phyloP scores from a whole-genome alignment of 306 rosid genomes.

The Gillenia trifoliata region DNA sequence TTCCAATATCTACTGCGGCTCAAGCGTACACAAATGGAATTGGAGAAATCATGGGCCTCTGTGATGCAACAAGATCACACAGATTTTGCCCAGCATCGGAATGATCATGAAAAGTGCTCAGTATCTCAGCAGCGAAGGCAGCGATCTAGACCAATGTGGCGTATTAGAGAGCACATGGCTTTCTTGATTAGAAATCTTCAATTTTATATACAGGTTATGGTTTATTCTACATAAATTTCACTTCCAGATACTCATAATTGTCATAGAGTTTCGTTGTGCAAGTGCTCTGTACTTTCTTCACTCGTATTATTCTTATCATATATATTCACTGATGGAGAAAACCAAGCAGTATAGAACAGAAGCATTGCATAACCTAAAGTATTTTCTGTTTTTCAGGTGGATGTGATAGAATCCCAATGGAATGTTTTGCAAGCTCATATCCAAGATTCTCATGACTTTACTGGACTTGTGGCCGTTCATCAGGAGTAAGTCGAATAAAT shows the following conservation, averaged over 20 bases:
- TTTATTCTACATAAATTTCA: slow-evolving; percentile 3
- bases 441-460: slow-evolving; percentile 89
- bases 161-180: slow-evolving; percentile 79
- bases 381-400: slow-evolving; percentile 53
- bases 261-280: neutral
- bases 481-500: slow-evolving; percentile 63
- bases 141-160: slow-evolving; percentile 83
- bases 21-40: slow-evolving; percentile 93
- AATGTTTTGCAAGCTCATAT: slow-evolving; percentile 84
- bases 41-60: slow-evolving; percentile 96
- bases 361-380: neutral
- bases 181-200: slow-evolving; percentile 97
- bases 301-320: neutral
- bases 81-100: slow-evolving; percentile 60
- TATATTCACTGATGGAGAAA: neutral
- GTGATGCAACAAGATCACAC: slow-evolving; percentile 88
- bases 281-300: neutral
- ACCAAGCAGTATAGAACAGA: neutral
- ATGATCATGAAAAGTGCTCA: slow-evolving; percentile 44
- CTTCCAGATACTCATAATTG: neutral
- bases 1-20: slow-evolving; percentile 87
- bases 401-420: slow-evolving; percentile 97
- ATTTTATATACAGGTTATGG: slow-evolving; percentile 83
- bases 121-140: slow-evolving; percentile 52
- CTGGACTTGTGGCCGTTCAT: slow-evolving; percentile 84